Evolutionary conservation across 352 stramenopile species (phyloP).

Genomic region (Blastocystis sp.): DNA sequence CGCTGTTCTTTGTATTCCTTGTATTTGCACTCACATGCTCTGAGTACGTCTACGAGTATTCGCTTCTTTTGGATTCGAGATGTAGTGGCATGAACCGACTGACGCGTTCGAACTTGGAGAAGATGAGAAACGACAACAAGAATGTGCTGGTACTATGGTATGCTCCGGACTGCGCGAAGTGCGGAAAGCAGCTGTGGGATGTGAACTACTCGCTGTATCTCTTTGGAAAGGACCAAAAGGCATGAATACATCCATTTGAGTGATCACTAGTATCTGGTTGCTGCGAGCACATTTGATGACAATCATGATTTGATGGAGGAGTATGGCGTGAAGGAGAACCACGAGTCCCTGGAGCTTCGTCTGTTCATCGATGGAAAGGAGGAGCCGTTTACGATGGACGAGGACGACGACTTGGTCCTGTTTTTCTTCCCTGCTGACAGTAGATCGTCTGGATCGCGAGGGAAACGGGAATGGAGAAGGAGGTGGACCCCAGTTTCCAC

Average conservation of each 20-base stretch:
- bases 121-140: not conserved
- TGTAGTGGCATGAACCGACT: slow-evolving; percentile 15
- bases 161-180: not conserved
- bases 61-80: not conserved
- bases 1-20: not conserved
- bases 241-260: not conserved
- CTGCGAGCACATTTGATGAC: not conserved
- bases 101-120: not conserved
- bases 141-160: slow-evolving; percentile 6
- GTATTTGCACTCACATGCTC: not conserved
- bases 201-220: not conserved
- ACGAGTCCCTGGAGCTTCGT: not conserved
- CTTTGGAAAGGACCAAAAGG: not conserved
- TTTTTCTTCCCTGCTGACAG: not conserved
- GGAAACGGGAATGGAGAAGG: not conserved
- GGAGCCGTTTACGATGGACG: not conserved
- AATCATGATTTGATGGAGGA: not conserved
- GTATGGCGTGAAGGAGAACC: not conserved
- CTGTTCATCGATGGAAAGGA: not conserved
- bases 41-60: slow-evolving; percentile 19
- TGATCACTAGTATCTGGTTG: slow-evolving; percentile 17
- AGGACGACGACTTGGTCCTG: not conserved
- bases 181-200: slow-evolving; percentile 18
- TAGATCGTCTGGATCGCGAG: not conserved
- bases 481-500: not conserved